Evolutionary conservation across 495 filamentous ascomycete genomes (phyloP), one percentile per base, ranked within the genome.

Genomic region (Talaromyces nanjingensis): DNA sequence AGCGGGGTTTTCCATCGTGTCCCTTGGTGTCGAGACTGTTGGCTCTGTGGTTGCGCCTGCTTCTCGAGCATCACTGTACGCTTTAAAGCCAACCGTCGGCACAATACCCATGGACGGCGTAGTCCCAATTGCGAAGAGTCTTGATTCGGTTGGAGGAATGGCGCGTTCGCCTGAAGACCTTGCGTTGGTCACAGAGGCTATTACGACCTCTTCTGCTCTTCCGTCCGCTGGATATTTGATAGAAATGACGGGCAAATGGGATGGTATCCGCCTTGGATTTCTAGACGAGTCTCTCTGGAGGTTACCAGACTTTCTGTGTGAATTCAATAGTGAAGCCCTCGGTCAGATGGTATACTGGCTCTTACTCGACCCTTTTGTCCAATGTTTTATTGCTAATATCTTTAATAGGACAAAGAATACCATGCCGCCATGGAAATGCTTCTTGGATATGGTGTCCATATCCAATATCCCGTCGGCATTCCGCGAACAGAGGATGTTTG

Each of bases 1-100:
- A 1, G 74, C 78, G 18, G 78, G 77, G 6, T 77, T 77, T 57
- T 66, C 70, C 12, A 70, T 77, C 2, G 65, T 79, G 53, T 59
- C 76, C 2, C 59, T 82, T 4, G 79, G 78, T 0, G 76, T 77
- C 11, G 81, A 83, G 42, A 77, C 78, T 1, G 65, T 70, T 52
- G 77, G 78, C 1, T 81, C 77, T 8, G 72, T 80, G 20, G 59
- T 79, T 22, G 64, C 62, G 14, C 76, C 79, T 1, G 71, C 76
- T 16, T 73, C 63, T 49, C 66, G 72, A 0, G 73, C 75, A 14
- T 75, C 69, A 1, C 61, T 82, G 11, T 81, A 81, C 59, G 72
- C 70, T 3, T 65, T 76, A 3, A 76, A 74, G 56, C 65, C 66
- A 14, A 70, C 71, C 33, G 27, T 65, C 14, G 73, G 73, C 0